phyloP scores from a whole-genome alignment of 148 eudicot species.

The Silene uniflora region DNA sequence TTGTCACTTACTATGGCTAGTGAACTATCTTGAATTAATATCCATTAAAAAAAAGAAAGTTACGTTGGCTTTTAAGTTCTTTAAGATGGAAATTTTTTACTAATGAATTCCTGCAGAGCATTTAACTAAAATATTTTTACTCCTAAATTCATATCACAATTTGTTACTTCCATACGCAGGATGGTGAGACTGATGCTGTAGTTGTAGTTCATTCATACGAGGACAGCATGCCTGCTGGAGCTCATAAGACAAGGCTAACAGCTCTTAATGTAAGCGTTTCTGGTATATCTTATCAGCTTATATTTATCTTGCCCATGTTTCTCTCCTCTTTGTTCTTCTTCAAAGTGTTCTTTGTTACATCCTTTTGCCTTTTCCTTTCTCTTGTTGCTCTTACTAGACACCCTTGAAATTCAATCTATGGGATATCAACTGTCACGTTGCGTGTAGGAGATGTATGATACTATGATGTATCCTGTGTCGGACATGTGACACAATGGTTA shows the following conservation, averaged over 20 bases:
- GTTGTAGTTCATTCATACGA: conserved; percentile 86
- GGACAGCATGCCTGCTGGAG: conserved; percentile 77
- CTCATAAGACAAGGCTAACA: conserved; percentile 82
- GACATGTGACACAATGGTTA: background rate
- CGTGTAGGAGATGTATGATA: background rate
- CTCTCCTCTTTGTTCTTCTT: background rate
- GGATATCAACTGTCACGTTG: background rate
- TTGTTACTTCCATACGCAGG: conserved; percentile 43
- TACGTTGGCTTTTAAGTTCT: background rate
- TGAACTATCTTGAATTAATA: background rate
- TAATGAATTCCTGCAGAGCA: background rate
- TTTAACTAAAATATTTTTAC: background rate
- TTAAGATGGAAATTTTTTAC: background rate
- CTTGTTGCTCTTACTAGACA: background rate
- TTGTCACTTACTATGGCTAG: background rate
- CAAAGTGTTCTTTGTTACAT: background rate
- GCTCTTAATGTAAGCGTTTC: conserved; percentile 73
- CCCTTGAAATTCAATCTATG: background rate
- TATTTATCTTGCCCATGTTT: background rate
- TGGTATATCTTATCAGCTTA: background rate
- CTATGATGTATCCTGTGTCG: too few species aligned
- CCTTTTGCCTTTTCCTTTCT: background rate
- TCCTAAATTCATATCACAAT: background rate
- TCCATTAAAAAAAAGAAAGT: background rate
- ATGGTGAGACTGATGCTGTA: conserved; percentile 79